phyloP scores from a whole-genome alignment of 495 filamentous ascomycete species.

The Lindgomyces ingoldianus region DNA sequence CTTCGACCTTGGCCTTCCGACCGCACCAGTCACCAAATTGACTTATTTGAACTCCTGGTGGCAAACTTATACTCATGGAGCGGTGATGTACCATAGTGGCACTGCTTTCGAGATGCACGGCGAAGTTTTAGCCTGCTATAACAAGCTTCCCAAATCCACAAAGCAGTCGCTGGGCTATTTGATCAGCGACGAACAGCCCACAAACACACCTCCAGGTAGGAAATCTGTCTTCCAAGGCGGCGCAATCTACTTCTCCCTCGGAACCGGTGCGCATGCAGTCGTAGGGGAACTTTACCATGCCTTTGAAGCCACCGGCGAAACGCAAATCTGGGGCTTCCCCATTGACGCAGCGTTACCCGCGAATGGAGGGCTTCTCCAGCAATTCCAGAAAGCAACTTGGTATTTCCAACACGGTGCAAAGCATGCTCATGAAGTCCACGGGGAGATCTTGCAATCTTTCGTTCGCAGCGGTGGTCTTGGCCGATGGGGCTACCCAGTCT shows the following conservation, averaged over 20 bases:
- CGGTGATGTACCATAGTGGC: conserved; percentile 1
- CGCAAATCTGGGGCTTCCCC: conserved; percentile 11
- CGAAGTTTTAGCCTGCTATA: conserved; percentile 2
- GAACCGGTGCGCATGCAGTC: background rate
- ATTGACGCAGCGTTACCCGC: background rate
- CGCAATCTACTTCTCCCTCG: conserved; percentile 9
- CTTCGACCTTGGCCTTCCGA: conserved; percentile 9
- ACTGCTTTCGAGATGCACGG: conserved; percentile 19
- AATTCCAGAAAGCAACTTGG: conserved; percentile 1
- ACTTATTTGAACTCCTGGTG: background rate
- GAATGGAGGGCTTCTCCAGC: background rate
- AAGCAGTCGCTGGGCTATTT: conserved; percentile 4
- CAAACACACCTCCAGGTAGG: background rate
- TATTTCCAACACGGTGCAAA: conserved; percentile 10
- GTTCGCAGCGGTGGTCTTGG: background rate
- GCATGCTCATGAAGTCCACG: background rate
- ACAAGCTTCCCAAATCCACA: background rate
- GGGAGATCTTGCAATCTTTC: conserved; percentile 7
- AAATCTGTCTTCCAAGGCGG: conserved; percentile 1
- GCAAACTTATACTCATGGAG: conserved; percentile 1
- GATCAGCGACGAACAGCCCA: conserved; percentile 2
- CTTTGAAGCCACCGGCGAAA: background rate
- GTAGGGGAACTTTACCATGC: conserved; percentile 2
- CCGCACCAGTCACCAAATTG: background rate
- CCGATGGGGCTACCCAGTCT: conserved; percentile 6